Evolutionary conservation across 2,329 filamentous ascomycete genomes (phyloP), one percentile per base, ranked within the genome.

Genomic region (Exophiala aquamarina): DNA sequence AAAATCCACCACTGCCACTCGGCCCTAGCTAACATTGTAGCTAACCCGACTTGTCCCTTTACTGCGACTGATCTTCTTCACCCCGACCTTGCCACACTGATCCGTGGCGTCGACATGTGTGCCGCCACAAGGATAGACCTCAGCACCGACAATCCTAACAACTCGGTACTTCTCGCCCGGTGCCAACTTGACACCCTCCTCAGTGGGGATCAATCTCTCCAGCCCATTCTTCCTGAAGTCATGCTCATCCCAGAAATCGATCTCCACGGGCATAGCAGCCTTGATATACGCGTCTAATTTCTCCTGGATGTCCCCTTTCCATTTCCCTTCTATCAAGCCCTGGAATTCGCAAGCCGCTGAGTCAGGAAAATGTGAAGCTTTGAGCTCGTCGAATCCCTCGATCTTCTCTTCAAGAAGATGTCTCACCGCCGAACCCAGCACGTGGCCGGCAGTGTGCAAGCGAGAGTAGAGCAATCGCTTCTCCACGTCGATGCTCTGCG

Each of bases 111-210:
- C 70, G 3, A 89, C 84, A 70, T 89, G 86, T 19, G 86, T 89
- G 0, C 86, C 86, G 6, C 86, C 86, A 63, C 86, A 89, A 1
- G 86, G 84, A 69, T 89, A 89, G 19, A 77, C 77, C 56, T 84
- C 86, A 0, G 79, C 77, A 0, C 84, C 84, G 0, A 81, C 77
- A 50, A 89, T 86, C 49, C 80, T 77, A 18, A 89, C 84, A 0
- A 88, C 82, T 7, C 86, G 72, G 23, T 84, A 80, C 61, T 78
- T 82, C 18, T 76, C 78, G 0, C 67, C 58, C 7, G 70, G 69
- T 50, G 67, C 63, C 40, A 70, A 59, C 31, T 68, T 38, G 44
- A 59, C 66, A 26, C 66, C 65, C 49, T 82, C 73, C 6, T 20
- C 46, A n/a, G 43, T 23, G 0, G 78, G 78, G 14, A 80, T 76